Conservation (phyloP, 176 grass and related monocot genomes). For the Ensete ventricosum region DNA sequence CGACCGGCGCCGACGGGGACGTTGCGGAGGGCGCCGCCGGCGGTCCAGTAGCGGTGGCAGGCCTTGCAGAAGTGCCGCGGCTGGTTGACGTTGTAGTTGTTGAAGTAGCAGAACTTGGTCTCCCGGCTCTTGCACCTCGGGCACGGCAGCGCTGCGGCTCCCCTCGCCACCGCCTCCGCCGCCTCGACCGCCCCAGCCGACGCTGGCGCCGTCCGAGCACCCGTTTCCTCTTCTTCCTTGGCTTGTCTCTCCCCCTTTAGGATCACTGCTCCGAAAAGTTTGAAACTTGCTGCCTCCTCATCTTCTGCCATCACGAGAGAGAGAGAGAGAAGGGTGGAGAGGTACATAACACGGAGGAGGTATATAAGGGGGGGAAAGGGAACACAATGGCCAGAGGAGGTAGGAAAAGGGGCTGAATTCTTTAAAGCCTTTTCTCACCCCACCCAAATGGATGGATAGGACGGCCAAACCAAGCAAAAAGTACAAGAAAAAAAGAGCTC, state of each 20-base stretch:
- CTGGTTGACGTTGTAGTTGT: slow-evolving; percentile 99
- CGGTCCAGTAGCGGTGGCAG: slow-evolving; percentile 97
- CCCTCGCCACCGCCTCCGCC: slow-evolving; percentile 15
- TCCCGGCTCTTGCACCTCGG: slow-evolving; percentile 86
- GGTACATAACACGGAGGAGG: too few relatives aligned
- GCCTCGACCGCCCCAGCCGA: neutral
- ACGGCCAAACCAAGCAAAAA: too few relatives aligned
- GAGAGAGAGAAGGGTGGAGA: neutral
- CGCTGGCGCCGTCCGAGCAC: neutral
- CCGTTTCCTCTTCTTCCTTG: slow-evolving; percentile 1
- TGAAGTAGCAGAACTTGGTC: slow-evolving; percentile 99
- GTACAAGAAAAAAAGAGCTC: too few relatives aligned
- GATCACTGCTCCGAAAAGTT: slow-evolving; percentile 91
- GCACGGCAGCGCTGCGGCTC: slow-evolving; percentile 43
- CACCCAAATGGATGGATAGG: too few relatives aligned
- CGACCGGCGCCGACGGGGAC: slow-evolving; percentile 55
- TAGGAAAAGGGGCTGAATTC: too few relatives aligned
- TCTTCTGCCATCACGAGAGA: slow-evolving; percentile 14
- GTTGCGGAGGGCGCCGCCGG: slow-evolving; percentile 83
- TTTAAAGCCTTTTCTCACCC: too few relatives aligned
- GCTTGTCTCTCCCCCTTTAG: slow-evolving; percentile 22
- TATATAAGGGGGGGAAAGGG: too few relatives aligned
- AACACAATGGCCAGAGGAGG: too few relatives aligned
- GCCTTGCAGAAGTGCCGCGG: slow-evolving; percentile 93
- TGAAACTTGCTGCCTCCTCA: slow-evolving; percentile 40